Base-by-base conservation (phyloP, 208 protist genomes). In the Acanthamoeba culbertsoni region DNA sequence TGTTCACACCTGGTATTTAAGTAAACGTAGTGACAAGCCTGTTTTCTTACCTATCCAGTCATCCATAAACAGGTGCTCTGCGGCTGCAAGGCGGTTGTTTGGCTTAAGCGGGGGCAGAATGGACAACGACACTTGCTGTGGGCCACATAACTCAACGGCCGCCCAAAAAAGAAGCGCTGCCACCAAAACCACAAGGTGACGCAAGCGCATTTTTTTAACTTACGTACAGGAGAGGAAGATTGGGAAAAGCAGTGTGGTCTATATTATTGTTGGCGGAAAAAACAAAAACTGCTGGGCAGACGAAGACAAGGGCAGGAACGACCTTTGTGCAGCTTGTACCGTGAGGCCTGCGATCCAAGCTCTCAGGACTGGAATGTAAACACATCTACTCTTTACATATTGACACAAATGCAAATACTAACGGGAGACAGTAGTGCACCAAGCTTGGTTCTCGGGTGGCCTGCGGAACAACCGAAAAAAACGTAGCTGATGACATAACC, bases 31-130 rank as follows among this genome's bases (percentile, higher is more conserved):
- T 20, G 68, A 26, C 4, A 0, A 31, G 63, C 35, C n/a, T n/a
- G n/a, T n/a, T n/a, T n/a, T n/a, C n/a, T n/a, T n/a, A 79, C 68
- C 68, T 3, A 31, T 40, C 79, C 79, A 88, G 51, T 88, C 79
- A 31, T 88, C 26, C 12, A 43, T 40, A 37, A 88, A 88, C 23
- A 88, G 79, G 20, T 63, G 48, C 53, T 88, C 37, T 10, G 79
- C 79, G 10, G 55, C n/a, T 5, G 31, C 79, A 28, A 88, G 43
- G 23, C 79, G 45, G 0, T 88, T 26, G 79, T 88, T 88, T 5
- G 79, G 28, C 18, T 62, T 10, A 3, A 88, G 79, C 6, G 45
- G 6, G 79, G 79, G 79, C 46, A 88, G 53, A n/a, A 48, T 40
- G 10, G 79, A 48, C 79, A 88, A 48, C n/a, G 10, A 7, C 48